Conservation (phyloP, 306 rosid genomes). For the Dicorynia guianensis region DNA sequence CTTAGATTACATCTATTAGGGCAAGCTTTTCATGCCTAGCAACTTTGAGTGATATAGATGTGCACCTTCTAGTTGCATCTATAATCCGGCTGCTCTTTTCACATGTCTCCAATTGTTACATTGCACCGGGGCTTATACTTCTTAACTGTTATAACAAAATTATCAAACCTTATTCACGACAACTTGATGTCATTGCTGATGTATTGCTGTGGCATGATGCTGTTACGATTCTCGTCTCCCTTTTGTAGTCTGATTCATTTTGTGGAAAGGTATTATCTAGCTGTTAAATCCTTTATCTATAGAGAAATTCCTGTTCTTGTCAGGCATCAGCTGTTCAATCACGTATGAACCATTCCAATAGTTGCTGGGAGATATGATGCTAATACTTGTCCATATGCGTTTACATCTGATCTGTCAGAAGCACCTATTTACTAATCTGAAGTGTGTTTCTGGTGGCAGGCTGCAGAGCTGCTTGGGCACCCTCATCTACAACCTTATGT, state of each 20-base stretch:
- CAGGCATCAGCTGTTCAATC: not conserved
- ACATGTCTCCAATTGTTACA: not conserved
- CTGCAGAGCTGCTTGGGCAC: constrained; percentile 85
- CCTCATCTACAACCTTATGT: constrained; percentile 85
- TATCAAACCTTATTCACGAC: not conserved
- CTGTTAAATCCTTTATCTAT: constrained; percentile 4
- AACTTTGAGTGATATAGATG: not conserved
- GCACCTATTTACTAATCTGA: constrained; percentile 50
- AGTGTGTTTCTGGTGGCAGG: constrained; percentile 63
- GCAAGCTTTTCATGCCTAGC: not conserved
- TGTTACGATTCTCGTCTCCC: constrained; percentile 13
- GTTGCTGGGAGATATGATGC: constrained; percentile 23
- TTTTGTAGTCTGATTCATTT: constrained; percentile 8
- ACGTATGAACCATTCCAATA: not conserved
- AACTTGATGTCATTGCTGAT: not conserved
- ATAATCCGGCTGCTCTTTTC: not conserved
- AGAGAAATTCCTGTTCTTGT: not conserved
- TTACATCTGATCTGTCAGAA: constrained; percentile 34
- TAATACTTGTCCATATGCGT: not conserved
- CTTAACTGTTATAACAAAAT: not conserved
- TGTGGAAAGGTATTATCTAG: not conserved
- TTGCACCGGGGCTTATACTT: not conserved
- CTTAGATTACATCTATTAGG: not conserved
- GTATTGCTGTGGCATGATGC: not conserved
- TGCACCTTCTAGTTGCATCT: not conserved